These are phyloP conservation scores for Cercophora newfieldiana DNA, from an alignment of 495 filamentous ascomycete genomes.

Conservation along the genomic window DNA sequence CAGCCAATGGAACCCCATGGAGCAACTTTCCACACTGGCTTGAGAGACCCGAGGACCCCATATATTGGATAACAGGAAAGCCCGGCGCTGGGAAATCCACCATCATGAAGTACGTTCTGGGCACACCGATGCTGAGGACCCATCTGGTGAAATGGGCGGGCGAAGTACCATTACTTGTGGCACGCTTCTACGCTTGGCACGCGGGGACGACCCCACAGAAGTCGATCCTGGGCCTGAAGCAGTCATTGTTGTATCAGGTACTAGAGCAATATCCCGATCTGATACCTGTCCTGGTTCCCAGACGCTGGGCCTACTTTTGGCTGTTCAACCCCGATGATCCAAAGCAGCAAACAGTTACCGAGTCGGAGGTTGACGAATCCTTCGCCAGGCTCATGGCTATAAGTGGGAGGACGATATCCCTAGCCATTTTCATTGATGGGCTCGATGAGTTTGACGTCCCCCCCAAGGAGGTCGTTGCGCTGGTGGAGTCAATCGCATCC, in stretches of 20 bases:
- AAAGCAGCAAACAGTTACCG: not conserved
- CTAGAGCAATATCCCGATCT: not conserved
- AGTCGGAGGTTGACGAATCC: constrained; percentile 15
- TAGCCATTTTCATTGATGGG: constrained; percentile 20
- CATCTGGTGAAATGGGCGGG: not conserved
- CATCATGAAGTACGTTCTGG: constrained; percentile 9
- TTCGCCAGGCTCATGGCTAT: constrained; percentile 1
- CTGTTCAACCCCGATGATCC: not conserved
- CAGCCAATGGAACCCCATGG: not conserved
- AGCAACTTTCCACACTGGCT: not conserved
- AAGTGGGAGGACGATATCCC: not conserved
- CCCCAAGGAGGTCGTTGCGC: not conserved
- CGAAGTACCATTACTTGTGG: not conserved
- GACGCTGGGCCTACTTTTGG: constrained; percentile 10
- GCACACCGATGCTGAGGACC: not conserved
- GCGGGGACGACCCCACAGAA: constrained; percentile 13
- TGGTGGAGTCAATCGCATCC: not conserved
- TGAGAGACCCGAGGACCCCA: not conserved
- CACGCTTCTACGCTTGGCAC: constrained; percentile 20
- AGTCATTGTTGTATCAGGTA: constrained; percentile 7
- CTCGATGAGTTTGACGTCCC: constrained; percentile 20
- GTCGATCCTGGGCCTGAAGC: constrained; percentile 11
- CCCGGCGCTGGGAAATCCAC: constrained; percentile 15
- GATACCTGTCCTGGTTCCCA: constrained; percentile 3
- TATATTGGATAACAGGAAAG: constrained; percentile 13